Conservation (phyloP, 108 stramenopile species). For the Phaeodactylum tricornutum region DNA sequence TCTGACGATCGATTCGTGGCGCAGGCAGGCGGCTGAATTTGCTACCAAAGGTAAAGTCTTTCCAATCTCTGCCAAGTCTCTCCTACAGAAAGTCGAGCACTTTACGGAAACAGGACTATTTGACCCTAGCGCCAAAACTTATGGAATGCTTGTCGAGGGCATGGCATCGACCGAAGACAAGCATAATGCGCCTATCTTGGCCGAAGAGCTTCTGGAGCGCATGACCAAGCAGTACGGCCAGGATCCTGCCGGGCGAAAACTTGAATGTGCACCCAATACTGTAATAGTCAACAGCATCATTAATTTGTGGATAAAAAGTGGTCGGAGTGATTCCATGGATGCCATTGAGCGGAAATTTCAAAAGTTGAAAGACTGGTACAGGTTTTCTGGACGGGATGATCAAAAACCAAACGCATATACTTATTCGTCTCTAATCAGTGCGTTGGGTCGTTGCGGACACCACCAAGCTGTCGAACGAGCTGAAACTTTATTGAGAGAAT, state of each 20-base stretch:
- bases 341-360: too few relatives aligned
- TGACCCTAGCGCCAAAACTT: not conserved
- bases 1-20: too few relatives aligned
- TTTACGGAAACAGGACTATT: not conserved
- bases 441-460: not conserved
- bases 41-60: too few relatives aligned
- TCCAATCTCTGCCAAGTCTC: too few relatives aligned
- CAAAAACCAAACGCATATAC: conserved; percentile 1
- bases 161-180: not conserved
- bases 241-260: not conserved
- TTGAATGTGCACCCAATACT: not conserved
- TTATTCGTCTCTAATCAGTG: not conserved
- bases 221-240: not conserved
- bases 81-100: not conserved
- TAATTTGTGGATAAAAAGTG: too few relatives aligned
- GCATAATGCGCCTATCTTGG: too few relatives aligned
- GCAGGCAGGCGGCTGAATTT: too few relatives aligned
- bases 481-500: too few relatives aligned
- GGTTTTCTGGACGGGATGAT: not conserved
- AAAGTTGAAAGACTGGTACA: too few relatives aligned
- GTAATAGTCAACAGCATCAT: not conserved
- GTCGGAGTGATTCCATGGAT: too few relatives aligned
- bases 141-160: not conserved
- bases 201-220: not conserved
- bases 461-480: too few relatives aligned